These are phyloP conservation scores for Flaveria bidentis DNA, from an alignment of 129 eudicot species.

Conservation along the genomic window DNA sequence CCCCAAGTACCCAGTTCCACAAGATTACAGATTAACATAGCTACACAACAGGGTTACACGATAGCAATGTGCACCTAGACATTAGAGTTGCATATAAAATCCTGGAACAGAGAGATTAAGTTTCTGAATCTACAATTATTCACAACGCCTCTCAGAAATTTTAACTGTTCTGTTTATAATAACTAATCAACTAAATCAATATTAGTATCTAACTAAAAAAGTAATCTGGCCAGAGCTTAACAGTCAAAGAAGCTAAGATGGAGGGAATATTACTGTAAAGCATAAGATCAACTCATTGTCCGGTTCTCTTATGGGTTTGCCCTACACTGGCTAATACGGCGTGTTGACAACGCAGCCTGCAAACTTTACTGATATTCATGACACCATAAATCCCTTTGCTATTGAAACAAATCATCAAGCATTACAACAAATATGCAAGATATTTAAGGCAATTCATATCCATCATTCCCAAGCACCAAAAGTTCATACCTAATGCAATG, in stretches of 20 bases:
- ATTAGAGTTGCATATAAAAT: background rate
- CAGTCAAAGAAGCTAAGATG: constrained; percentile 3
- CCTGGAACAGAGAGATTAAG: constrained; percentile 3
- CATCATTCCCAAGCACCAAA: constrained; percentile 14
- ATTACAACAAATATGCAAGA: constrained; percentile 17
- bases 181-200: background rate
- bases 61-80: background rate
- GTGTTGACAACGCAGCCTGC: background rate
- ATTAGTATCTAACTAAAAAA: background rate
- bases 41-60: background rate
- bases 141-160: background rate
- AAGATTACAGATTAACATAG: background rate
- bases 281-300: background rate
- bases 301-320: background rate
- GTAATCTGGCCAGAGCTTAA: background rate
- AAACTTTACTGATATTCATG: background rate
- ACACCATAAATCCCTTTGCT: background rate
- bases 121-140: constrained; percentile 9
- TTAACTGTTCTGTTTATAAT: background rate
- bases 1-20: background rate
- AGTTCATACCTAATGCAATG: background rate
- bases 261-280: background rate
- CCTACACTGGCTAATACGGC: background rate
- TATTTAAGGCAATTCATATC: constrained; percentile 1
- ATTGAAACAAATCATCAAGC: background rate